Evolutionary conservation across 2,329 filamentous ascomycete genomes (phyloP).

Genomic region (Dactylellina haptotyla): DNA sequence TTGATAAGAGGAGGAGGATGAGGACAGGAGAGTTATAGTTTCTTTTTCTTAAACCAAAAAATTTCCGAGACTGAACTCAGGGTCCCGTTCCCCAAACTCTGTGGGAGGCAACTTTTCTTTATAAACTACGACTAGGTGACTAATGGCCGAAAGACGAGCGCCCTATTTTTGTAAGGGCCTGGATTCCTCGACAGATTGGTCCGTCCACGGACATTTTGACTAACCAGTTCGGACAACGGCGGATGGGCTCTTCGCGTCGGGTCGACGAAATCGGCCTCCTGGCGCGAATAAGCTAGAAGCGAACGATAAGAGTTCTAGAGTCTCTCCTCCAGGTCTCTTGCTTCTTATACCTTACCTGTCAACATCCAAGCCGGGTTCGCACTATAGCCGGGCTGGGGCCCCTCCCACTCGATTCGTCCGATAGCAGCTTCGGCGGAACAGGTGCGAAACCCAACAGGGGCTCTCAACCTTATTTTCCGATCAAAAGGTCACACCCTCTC

Average conservation of each 20-base stretch:
- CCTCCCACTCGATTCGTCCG: constrained; percentile 36
- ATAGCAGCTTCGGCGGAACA: constrained; percentile 47
- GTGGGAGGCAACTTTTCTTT: background rate
- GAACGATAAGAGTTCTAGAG: constrained; percentile 21
- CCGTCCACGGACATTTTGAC: constrained; percentile 45
- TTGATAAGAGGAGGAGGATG: too few relatives aligned
- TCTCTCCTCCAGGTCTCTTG: background rate
- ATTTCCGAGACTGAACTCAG: constrained; percentile 9
- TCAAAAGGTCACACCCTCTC: too few relatives aligned
- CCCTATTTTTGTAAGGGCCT: background rate
- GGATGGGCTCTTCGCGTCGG: constrained; percentile 19
- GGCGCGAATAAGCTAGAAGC: constrained; percentile 22
- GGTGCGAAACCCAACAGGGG: constrained; percentile 33
- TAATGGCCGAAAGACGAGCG: background rate
- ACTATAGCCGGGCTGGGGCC: background rate
- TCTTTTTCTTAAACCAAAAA: too few relatives aligned
- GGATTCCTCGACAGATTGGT: background rate
- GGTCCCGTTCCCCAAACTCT: constrained; percentile 24
- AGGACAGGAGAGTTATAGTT: background rate
- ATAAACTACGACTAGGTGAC: background rate
- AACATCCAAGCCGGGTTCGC: background rate
- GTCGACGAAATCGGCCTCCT: constrained; percentile 9
- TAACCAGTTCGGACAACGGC: background rate
- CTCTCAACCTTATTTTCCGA: constrained; percentile 42
- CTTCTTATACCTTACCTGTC: background rate